Conservation (phyloP, 106 monocot genomes). For the Posidonia australis region DNA sequence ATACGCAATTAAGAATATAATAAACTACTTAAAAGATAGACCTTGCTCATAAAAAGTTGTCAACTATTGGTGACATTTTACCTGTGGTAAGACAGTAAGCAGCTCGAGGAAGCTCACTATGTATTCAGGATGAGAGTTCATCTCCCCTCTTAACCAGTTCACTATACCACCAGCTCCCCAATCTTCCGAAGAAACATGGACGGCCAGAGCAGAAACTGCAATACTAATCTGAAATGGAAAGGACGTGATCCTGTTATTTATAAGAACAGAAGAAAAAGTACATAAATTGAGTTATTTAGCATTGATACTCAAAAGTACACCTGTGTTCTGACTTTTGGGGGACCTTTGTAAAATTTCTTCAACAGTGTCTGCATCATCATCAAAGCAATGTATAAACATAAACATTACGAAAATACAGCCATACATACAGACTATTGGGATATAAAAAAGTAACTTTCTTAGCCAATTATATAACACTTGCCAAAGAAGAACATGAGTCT, state of each 20-base stretch:
- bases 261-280: not conserved
- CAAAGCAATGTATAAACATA: not conserved
- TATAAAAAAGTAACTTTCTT: no score
- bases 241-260: not conserved
- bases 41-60: no score
- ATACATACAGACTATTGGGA: no score
- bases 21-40: not conserved
- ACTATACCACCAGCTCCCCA: constrained; percentile 94
- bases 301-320: constrained; percentile 16
- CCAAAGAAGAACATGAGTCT: no score
- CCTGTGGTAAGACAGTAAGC: constrained; percentile 81
- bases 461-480: no score
- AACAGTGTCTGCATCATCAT: constrained; percentile 53
- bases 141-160: constrained; percentile 78
- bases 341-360: constrained; percentile 74
- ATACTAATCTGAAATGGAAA: constrained; percentile 63
- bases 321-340: constrained; percentile 93
- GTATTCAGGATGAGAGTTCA: constrained; percentile 73
- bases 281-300: not conserved
- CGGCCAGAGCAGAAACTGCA: constrained; percentile 88
- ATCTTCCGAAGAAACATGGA: constrained; percentile 78
- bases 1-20: not conserved
- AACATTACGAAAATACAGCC: not conserved
- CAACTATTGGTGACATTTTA: constrained; percentile 1
- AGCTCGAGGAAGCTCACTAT: constrained; percentile 84